Base-by-base conservation (phyloP, 2,329 filamentous ascomycete genomes). In the Parafenestella ontariensis region DNA sequence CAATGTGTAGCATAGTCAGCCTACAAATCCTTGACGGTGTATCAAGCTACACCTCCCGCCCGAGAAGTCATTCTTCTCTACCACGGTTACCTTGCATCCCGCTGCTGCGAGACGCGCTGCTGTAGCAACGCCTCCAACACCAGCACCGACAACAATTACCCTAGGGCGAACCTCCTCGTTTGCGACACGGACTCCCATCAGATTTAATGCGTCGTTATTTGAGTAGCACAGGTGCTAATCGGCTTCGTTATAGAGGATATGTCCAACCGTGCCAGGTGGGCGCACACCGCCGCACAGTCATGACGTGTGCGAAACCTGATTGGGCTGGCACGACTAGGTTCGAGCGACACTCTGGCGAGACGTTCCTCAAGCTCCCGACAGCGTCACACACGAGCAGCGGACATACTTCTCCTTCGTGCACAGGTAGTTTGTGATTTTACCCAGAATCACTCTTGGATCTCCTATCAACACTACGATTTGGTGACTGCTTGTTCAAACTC, bases 41-140 rank as follows among this genome's bases (percentile, higher is more conserved):
- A 91, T 81, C 23, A 91, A 75, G 40, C 85, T 89, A 75, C 89
- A 92, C 49, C 89, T 81, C 3, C 89, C 89, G 41, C 89, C 89
- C 0, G 86, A 87, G 70, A 89, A 90, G 52, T 78, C 77, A 68
- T 92, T 91, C 79, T 91, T 91, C 74, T 92, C 89, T n/a, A 92
- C 76, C 1, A 92, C 87, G 0, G 88, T 91, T n/a, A 92, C 89
- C 29, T 81, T 72, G 71, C 88, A 87, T 34, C 89, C 89, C 1
- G 88, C 83, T 68, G 87, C 88, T 45, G 88, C 87, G 10, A 92
- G 83, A 41, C 89, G 85, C 2, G 89, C 89, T 52, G 89, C 87
- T 1, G 86, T 86, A n/a, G 87, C 84, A 37, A 90, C 85, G 54
- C 89, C 89, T 46, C 89, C 89, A 41, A 86, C 85, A 54, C 89